phyloP scores from a whole-genome alignment of 106 monocot genomes.

The Apostasia shenzhenica region DNA sequence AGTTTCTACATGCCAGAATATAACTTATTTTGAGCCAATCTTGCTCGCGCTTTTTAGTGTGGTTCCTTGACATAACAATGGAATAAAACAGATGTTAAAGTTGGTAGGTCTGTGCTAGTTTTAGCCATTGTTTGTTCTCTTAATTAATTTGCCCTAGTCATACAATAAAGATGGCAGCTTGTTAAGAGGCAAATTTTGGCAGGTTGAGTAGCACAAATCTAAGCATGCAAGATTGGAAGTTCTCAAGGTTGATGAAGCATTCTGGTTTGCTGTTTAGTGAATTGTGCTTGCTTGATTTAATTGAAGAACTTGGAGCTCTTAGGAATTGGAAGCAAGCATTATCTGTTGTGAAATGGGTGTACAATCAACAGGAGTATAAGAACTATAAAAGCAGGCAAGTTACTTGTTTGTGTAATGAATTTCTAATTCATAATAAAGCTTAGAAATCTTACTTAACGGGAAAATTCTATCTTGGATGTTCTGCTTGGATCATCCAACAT shows the following conservation, averaged over 20 bases:
- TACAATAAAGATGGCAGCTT: background rate
- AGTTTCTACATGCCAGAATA: too few relatives aligned
- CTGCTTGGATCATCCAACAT: background rate
- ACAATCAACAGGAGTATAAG: constrained; percentile 63
- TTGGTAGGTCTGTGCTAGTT: too few relatives aligned
- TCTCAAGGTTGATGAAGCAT: constrained; percentile 83
- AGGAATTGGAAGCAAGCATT: constrained; percentile 84
- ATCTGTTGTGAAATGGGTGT: constrained; percentile 82
- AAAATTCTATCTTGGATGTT: background rate
- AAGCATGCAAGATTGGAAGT: constrained; percentile 74
- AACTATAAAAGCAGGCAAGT: constrained; percentile 79
- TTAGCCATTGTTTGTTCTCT: background rate
- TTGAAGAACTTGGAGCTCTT: constrained; percentile 42
- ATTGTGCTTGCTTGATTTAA: constrained; percentile 49
- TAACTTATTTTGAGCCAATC: too few relatives aligned
- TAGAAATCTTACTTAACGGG: background rate
- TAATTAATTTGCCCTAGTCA: background rate
- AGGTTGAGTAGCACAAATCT: constrained; percentile 51
- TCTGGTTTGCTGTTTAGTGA: constrained; percentile 71
- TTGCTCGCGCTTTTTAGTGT: background rate
- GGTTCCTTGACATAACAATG: background rate
- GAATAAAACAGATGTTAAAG: too few relatives aligned
- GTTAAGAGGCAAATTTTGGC: constrained; percentile 1
- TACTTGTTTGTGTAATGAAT: background rate
- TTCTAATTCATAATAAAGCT: background rate